Conservation (phyloP, 2,329 filamentous ascomycete species). For the Incumbomyces delicatus region DNA sequence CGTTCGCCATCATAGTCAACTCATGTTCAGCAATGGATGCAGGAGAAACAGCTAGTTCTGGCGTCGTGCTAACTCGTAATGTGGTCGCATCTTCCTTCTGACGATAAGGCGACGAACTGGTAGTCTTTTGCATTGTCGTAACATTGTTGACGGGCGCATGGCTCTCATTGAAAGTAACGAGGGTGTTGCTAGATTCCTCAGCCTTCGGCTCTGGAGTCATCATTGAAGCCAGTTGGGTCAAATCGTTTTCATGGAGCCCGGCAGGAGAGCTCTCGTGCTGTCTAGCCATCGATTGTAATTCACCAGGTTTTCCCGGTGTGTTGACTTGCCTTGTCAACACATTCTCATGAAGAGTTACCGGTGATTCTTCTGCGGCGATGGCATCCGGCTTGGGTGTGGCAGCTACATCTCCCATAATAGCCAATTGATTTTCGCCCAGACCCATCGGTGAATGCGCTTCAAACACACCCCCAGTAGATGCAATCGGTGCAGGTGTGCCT, state of each 20-base stretch:
- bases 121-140: neutral
- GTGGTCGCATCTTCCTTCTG: neutral
- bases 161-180: no score
- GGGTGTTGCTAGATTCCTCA: no score
- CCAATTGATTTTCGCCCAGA: neutral
- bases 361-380: no score
- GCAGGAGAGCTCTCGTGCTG: conserved; percentile 4
- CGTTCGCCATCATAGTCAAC: neutral
- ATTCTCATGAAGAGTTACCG: neutral
- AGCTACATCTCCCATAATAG: no score
- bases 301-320: neutral
- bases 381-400: no score
- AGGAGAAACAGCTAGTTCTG: neutral
- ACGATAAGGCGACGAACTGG: neutral
- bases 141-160: no score
- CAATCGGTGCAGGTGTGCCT: neutral
- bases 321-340: neutral
- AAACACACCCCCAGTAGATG: no score
- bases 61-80: neutral
- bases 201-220: neutral
- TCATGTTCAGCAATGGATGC: conserved; percentile 4
- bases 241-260: conserved; percentile 31
- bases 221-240: neutral
- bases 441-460: neutral
- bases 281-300: no score